Conservation (phyloP, 1,284 basidiomycete genomes). For the Ceratobasidium sp. region DNA sequence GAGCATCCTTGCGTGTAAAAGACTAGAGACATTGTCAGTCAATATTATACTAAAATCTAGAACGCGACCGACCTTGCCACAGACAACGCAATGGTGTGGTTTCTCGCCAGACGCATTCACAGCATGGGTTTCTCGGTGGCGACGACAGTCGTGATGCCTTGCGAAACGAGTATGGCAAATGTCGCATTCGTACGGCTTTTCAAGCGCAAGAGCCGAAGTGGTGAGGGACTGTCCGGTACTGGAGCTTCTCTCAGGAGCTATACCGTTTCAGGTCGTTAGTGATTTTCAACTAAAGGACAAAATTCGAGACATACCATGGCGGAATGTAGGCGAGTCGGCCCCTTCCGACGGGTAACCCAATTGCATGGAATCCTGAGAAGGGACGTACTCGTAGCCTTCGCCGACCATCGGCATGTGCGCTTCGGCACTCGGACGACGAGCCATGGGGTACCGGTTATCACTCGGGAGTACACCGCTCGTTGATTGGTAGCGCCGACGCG, state of each 20-base stretch:
- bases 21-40: constrained; percentile 14
- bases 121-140: constrained; percentile 39
- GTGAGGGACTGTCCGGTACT: background rate
- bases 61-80: constrained; percentile 27
- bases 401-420: constrained; percentile 23
- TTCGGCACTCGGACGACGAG: constrained; percentile 27
- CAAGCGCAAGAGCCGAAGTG: constrained; percentile 35
- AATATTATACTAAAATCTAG: background rate
- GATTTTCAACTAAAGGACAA: background rate
- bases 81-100: constrained; percentile 37
- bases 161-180: constrained; percentile 39
- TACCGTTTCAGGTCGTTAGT: constrained; percentile 23
- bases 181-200: constrained; percentile 35
- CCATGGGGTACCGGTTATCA: background rate
- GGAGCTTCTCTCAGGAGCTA: background rate
- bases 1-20: constrained; percentile 33
- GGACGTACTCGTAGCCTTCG: constrained; percentile 10
- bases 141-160: constrained; percentile 30
- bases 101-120: constrained; percentile 39
- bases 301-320: constrained; percentile 12
- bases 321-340: constrained; percentile 1
- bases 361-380: constrained; percentile 6
- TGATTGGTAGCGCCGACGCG: constrained; percentile 26
- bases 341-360: background rate
- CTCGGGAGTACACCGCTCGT: constrained; percentile 9